Percentiles rank a stretch among this genome's conserved stretches.
phyloP scores from a whole-genome alignment of 805 yeast species.

The Candida gorgasii region DNA sequence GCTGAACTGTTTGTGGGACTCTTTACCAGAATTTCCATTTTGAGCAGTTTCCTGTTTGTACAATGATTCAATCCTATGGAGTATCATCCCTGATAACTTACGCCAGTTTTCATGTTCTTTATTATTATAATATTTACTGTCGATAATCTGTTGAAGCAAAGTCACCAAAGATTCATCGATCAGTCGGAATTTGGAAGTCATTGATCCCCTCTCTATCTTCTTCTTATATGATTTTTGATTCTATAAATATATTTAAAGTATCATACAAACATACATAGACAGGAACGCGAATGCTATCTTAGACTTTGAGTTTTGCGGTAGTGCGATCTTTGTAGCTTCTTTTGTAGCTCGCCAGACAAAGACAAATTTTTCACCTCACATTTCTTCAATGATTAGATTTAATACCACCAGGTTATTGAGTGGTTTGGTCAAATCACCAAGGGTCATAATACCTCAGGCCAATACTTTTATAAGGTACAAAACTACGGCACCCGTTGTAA shows the following conservation, averaged over 20 bases:
- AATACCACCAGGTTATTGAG: slow-evolving; percentile 9
- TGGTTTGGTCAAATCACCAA: slow-evolving; percentile 1
- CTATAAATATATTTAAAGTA: too few relatives aligned
- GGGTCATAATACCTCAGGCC: not conserved
- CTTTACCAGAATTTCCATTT: not conserved
- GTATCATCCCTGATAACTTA: not conserved
- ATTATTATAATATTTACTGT: slow-evolving; percentile 4
- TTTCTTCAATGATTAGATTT: slow-evolving; percentile 15
- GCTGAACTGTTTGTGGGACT: not conserved
- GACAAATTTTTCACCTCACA: slow-evolving; percentile 7
- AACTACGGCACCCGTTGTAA: not conserved
- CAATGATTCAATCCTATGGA: not conserved
- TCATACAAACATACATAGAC: too few relatives aligned
- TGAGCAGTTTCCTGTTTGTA: not conserved
- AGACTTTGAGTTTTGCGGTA: too few relatives aligned
- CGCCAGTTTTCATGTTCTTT: slow-evolving; percentile 6
- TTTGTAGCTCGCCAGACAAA: too few relatives aligned
- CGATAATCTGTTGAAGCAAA: slow-evolving; percentile 4
- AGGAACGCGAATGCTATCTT: too few relatives aligned
- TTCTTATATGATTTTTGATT: too few relatives aligned
- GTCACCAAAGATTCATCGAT: not conserved
- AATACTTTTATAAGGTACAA: slow-evolving; percentile 6
- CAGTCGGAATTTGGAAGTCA: not conserved
- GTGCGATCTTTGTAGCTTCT: too few relatives aligned
- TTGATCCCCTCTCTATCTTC: too few relatives aligned